Conservation (phyloP, 306 rosid species). For the Phaseolus lunatus region DNA sequence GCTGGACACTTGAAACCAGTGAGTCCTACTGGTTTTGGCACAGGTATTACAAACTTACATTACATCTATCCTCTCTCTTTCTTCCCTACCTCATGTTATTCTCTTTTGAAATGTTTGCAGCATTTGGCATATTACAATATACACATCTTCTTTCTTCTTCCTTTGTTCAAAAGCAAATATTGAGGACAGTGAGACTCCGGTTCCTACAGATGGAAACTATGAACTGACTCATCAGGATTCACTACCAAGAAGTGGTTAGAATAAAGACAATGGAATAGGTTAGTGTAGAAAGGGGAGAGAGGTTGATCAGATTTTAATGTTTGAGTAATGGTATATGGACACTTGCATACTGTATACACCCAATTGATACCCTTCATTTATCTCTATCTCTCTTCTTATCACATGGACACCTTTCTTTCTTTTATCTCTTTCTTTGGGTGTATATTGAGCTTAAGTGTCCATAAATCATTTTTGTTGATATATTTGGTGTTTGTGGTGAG, state of each 20-base stretch:
- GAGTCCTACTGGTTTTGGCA: slow-evolving; percentile 92
- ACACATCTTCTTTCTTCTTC: slow-evolving; percentile 66
- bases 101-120: slow-evolving; percentile 58
- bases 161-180: slow-evolving; percentile 55
- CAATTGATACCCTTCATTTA: neutral
- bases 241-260: slow-evolving; percentile 36
- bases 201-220: slow-evolving; percentile 39
- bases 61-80: neutral
- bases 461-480: neutral
- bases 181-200: slow-evolving; percentile 38
- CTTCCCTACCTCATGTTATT: slow-evolving; percentile 33
- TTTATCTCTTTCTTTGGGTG: neutral
- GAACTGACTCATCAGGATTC: slow-evolving; percentile 49
- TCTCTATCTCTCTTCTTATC: neutral
- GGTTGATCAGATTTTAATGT: neutral
- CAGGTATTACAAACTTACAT: slow-evolving; percentile 53
- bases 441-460: neutral
- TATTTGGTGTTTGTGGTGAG: slow-evolving; percentile 24
- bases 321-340: neutral
- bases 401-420: no score
- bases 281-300: neutral
- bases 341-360: neutral
- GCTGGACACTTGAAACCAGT: slow-evolving; percentile 81
- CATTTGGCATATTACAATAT: slow-evolving; percentile 81
- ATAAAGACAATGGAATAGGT: neutral